Evolutionary conservation across 2,329 filamentous ascomycete genomes (phyloP), one percentile per base, ranked within the genome.

Genomic region (Lachnellula hyalina): DNA sequence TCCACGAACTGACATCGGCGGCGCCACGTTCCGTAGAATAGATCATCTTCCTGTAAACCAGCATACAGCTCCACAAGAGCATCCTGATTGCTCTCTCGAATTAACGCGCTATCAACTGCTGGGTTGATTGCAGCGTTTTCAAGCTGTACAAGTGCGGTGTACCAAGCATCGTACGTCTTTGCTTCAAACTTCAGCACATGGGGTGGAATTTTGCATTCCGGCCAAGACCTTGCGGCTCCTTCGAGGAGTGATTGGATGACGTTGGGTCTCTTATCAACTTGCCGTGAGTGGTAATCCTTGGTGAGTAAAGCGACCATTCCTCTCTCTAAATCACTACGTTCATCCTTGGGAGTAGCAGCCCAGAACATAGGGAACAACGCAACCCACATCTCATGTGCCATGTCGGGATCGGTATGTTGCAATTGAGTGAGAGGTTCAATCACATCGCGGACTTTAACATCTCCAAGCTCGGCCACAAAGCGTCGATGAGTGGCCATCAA

Each of bases 1-100:
- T 99, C 95, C 5, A 99, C 88, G 67, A 96, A 99, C 62, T 96
- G 90, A 70, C 92, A 96, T 46, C 94, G 86, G 54, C 94, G 85
- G 56, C 94, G 85, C 94, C 94, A 99, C 0, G 92, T 95, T 8
- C 94, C 94, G 61, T 99, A 97, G 71, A 97, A 99, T 47, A 99
- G 78, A 69, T 99, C 94, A 49, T 97, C 92, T 70, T 99, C 95
- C 67, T 96, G 89, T 14, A 99, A 76, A 0, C 86, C 85, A 5
- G 91, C 85, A 68, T 99, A 99, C 3, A 97, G 78, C 67, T 97
- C 93, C 8, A 96, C 85, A n/a, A 99, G 76, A 0, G 94, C 94
- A 72, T 99, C 94, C 5, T 97, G 80, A 62, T 95, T 97, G 73
- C 93, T 97, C 71, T 99, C 95, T 34, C 91, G 82, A 19, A 96